Evolutionary conservation across 176 grass and related monocot species (phyloP), one percentile per base, ranked within the genome.

Genomic region (Hordeum vulgare): DNA sequence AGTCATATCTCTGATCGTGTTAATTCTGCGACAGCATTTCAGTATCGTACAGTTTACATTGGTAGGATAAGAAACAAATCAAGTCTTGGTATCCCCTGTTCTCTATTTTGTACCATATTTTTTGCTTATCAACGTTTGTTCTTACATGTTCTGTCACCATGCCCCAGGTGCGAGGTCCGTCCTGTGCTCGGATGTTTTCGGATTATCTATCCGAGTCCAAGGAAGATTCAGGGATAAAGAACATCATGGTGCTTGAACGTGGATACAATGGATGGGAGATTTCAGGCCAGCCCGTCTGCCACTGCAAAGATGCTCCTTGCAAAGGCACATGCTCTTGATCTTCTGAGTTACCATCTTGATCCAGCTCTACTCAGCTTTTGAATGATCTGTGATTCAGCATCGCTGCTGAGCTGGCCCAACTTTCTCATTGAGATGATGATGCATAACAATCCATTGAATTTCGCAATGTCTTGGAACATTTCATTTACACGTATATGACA

Each of bases 181-280:
- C 86, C 2, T 97, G 95, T 77, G 95, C 95, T 20, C 39, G 33
- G 59, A 81, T 85, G 83, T 93, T 97, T 83, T 57, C 84, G 0
- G 88, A 97, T 28, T 93, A 97, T 83, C 86, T 97, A 11, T 80
- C 81, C 0, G 75, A 88, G 65, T 49, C 25, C 11, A 89, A 97
- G 26, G 78, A 91, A 85, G 90, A 90, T 84, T 37, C 70, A 18
- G 92, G 53, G 4, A 80, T 89, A 83, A 89, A 85, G 37, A 93
- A 88, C 10, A 75, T 97, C 67, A 75, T 97, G 92, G 86, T 97
- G 66, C 85, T 97, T 66, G 95, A 97, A 49, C 88, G 59, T 71
- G 95, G 95, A 17, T 94, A 86, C 44, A 89, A 97, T 71, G 92
- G 95, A 72, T 97, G 95, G 95, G 88, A 94, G 54, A 31, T 27